Conservation (phyloP, 2,329 filamentous ascomycete genomes). For the Gaeumannomyces sp. region DNA sequence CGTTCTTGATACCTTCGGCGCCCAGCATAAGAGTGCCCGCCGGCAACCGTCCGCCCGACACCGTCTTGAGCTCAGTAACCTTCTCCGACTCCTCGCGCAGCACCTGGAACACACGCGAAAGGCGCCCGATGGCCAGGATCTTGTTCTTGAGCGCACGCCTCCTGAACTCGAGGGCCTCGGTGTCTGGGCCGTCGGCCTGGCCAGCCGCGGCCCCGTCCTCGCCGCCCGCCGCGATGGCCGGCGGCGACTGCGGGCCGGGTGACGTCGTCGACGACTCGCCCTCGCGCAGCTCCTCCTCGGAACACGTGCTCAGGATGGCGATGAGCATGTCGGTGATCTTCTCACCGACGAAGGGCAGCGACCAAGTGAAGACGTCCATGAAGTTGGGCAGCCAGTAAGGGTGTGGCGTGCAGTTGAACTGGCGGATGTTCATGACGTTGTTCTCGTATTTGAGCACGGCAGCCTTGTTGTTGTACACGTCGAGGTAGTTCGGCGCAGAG, state of each 20-base stretch:
- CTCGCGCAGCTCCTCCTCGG: conserved; percentile 95
- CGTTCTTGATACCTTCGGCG: conserved; percentile 97
- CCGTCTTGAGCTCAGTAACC: conserved; percentile 96
- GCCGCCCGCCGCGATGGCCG: conserved; percentile 39
- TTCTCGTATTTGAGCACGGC: conserved; percentile 99
- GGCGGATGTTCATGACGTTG: conserved; percentile 99
- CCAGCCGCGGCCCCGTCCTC: conserved; percentile 16
- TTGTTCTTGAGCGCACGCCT: conserved; percentile 99
- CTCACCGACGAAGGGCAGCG: conserved; percentile 93
- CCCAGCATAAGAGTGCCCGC: conserved; percentile 97
- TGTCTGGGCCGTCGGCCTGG: conserved; percentile 62
- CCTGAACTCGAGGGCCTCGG: conserved; percentile 88
- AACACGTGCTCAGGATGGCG: conserved; percentile 95
- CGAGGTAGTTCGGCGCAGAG: conserved; percentile 96
- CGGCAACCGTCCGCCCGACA: conserved; percentile 83
- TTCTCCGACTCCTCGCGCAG: conserved; percentile 94
- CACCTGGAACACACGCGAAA: conserved; percentile 97
- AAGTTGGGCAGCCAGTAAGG: conserved; percentile 99
- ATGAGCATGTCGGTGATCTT: conserved; percentile 99
- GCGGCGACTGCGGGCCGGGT: conserved; percentile 67
- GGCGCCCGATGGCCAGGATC: conserved; percentile 91
- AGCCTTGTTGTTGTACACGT: conserved; percentile 99
- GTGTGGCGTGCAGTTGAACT: conserved; percentile 99
- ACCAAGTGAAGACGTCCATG: conserved; percentile 99
- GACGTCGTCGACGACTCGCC: conserved; percentile 70